phyloP scores from a whole-genome alignment of 1,284 basidiomycete genomes.

The Blastosporella zonata region DNA sequence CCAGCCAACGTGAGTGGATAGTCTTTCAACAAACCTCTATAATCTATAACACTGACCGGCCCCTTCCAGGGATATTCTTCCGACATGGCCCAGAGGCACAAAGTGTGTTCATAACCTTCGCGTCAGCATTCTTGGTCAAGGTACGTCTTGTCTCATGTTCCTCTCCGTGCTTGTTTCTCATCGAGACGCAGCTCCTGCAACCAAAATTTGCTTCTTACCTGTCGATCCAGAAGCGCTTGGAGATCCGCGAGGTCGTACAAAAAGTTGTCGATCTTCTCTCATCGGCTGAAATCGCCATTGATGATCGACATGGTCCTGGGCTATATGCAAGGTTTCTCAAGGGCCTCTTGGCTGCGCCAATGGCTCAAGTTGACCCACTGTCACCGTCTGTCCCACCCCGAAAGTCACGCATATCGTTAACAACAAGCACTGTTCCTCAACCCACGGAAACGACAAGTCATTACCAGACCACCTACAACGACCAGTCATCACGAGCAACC shows the following conservation, averaged over 20 bases:
- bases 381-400: slow-evolving; percentile 24
- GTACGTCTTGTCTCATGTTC: slow-evolving; percentile 32
- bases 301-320: slow-evolving; percentile 73
- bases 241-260: slow-evolving; percentile 60
- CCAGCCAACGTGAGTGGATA: slow-evolving; percentile 49
- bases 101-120: slow-evolving; percentile 82
- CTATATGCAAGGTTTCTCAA: slow-evolving; percentile 73
- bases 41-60: slow-evolving; percentile 6
- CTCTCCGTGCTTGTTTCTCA: background rate
- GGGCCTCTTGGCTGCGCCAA: slow-evolving; percentile 59
- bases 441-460: slow-evolving; percentile 16
- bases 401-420: slow-evolving; percentile 22
- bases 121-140: slow-evolving; percentile 77
- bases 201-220: slow-evolving; percentile 66
- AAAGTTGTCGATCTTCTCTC: slow-evolving; percentile 62
- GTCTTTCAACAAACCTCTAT: background rate
- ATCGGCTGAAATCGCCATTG: slow-evolving; percentile 64
- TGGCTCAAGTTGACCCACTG: slow-evolving; percentile 40
- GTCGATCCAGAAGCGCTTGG: slow-evolving; percentile 49
- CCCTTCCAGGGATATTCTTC: slow-evolving; percentile 49
- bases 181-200: slow-evolving; percentile 54
- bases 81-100: slow-evolving; percentile 81
- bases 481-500: slow-evolving; percentile 32
- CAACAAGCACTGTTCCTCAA: slow-evolving; percentile 13
- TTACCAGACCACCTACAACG: slow-evolving; percentile 21